phyloP scores from a whole-genome alignment of 2,329 filamentous ascomycete genomes.

The Apiospora marii region DNA sequence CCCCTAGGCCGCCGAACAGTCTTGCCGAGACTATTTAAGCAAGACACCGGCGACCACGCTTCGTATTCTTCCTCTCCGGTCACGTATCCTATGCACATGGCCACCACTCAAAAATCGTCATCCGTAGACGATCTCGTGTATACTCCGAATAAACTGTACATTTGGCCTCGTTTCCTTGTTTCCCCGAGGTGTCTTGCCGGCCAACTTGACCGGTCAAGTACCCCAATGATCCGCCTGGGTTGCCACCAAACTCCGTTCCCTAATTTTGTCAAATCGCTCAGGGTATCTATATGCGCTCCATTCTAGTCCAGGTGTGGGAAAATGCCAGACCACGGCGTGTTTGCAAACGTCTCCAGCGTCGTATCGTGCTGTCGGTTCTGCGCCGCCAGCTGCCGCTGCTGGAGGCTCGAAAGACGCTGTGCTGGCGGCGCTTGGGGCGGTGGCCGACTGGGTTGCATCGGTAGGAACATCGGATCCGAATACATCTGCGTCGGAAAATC shows the following conservation, averaged over 20 bases:
- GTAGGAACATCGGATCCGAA: conserved; percentile 52
- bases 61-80: neutral
- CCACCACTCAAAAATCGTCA: neutral
- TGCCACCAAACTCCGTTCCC: conserved; percentile 15
- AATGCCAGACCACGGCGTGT: conserved; percentile 41
- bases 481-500: conserved; percentile 55
- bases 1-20: neutral
- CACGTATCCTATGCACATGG: neutral
- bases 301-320: conserved; percentile 37
- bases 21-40: neutral
- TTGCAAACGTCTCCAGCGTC: conserved; percentile 50
- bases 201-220: neutral
- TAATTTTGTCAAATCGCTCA: conserved; percentile 8
- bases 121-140: neutral
- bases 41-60: neutral
- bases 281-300: conserved; percentile 20
- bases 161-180: neutral
- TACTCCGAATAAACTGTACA: conserved; percentile 6
- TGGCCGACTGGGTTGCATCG: conserved; percentile 43
- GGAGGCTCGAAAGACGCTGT: conserved; percentile 30
- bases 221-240: conserved; percentile 3
- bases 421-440: conserved; percentile 41
- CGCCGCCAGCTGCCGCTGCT: conserved; percentile 31
- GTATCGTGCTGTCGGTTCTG: conserved; percentile 34
- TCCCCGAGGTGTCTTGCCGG: neutral